Base-by-base conservation (phyloP, 2,329 filamentous ascomycete species). In the Xylariaceae sp. region DNA sequence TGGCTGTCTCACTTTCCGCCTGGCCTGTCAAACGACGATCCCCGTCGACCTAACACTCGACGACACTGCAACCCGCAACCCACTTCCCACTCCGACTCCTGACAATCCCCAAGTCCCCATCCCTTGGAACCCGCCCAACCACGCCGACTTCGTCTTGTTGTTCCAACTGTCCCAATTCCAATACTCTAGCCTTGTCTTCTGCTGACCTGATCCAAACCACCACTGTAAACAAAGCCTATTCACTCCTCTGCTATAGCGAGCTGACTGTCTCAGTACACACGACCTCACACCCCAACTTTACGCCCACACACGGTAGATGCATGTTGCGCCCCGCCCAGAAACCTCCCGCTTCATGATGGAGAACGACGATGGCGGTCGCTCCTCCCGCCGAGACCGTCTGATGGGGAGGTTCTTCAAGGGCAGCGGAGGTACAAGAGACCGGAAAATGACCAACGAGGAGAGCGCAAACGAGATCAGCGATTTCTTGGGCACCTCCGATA, bases 371-470 rank as follows among this genome's bases (percentile, higher is more conserved):
- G 49, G 54, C 47, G 47, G 51, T 38, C 56, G 56, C 49, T 51
- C 51, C 37, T 53, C 52, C 34, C 51, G 59, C 31, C 53, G 59
- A 31, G 59, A 61, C 54, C 78, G 79, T 46, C 62, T 83, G 35
- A 83, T 83, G 73, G 79, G 79, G 50, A 81, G 79, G 66, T 66
- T 83, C 43, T 81, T 81, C 55, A 49, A 55, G 62, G 56, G 63
- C 63, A 53, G 57, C 61, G 11, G 22, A 6, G 50, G 61, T 67
- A 57, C 43, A 52, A 47, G 54, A 53, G 51, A 63, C 47, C 54
- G 47, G 36, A 62, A 56, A 41, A 35, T 51, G 37, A 59, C 61
- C 47, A 72, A 67, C 55, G 65, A 68, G 44, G 60, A 64, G 45
- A 70, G 71, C 40, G 61, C 65, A 49, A 71, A 68, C 52, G 72